These are phyloP conservation scores for Cladophialophora yegresii DNA, from an alignment of 2,329 filamentous ascomycete genomes.

Conservation along the genomic window DNA sequence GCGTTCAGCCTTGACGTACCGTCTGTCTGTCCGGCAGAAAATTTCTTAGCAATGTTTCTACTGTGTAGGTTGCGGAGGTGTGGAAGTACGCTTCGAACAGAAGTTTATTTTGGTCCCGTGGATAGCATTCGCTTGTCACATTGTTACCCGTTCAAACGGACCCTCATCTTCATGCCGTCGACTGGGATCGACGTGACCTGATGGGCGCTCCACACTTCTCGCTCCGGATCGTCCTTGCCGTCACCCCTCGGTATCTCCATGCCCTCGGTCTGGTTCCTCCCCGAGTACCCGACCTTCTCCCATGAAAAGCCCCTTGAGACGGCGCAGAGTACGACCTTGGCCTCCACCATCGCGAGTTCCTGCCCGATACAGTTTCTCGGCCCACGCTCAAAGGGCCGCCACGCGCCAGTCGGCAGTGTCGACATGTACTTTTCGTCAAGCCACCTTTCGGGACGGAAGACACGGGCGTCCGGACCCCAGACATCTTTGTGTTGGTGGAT, in stretches of 20 bases:
- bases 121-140: no score
- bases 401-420: slow-evolving; percentile 48
- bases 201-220: slow-evolving; percentile 28
- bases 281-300: slow-evolving; percentile 34
- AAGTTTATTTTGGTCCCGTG: no score
- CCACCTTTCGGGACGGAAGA: slow-evolving; percentile 54
- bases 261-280: slow-evolving; percentile 13
- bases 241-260: slow-evolving; percentile 18
- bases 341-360: slow-evolving; percentile 57
- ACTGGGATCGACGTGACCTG: slow-evolving; percentile 27
- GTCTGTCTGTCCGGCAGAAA: no score
- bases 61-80: no score
- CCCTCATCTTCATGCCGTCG: slow-evolving; percentile 33
- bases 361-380: slow-evolving; percentile 60
- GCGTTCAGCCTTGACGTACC: not conserved
- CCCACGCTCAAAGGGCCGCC: slow-evolving; percentile 59
- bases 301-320: slow-evolving; percentile 56
- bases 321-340: slow-evolving; percentile 54
- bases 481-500: slow-evolving; percentile 45
- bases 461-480: slow-evolving; percentile 51
- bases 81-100: no score
- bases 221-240: slow-evolving; percentile 18
- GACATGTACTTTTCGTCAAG: slow-evolving; percentile 39
- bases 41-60: no score
- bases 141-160: slow-evolving; percentile 15